Evolutionary conservation across 148 eudicot species (phyloP).

Genomic region (Heliamphora exappendiculata): DNA sequence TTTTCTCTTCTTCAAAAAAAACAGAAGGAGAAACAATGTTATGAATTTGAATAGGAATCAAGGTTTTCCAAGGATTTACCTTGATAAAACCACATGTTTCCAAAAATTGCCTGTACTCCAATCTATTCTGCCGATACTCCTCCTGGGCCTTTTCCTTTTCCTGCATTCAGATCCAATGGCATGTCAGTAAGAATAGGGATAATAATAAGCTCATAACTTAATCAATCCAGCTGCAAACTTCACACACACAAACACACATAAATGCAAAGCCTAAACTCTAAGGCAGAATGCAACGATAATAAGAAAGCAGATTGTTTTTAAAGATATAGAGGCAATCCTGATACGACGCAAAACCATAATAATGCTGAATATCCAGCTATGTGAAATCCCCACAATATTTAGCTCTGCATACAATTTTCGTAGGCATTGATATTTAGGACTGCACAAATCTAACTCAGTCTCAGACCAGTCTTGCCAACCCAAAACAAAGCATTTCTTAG

Average conservation of each 20-base stretch:
- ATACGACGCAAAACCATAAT: neutral
- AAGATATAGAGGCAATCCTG: neutral
- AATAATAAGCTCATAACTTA: neutral
- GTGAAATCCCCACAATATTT: neutral
- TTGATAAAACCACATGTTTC: slow-evolving; percentile 85
- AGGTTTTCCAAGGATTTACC: slow-evolving; percentile 29
- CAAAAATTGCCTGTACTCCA: slow-evolving; percentile 71
- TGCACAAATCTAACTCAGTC: neutral
- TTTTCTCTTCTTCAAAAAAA: neutral
- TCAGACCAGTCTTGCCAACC: neutral
- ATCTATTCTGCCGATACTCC: slow-evolving; percentile 63
- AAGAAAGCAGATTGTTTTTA: slow-evolving; percentile 7
- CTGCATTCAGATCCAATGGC: slow-evolving; percentile 28
- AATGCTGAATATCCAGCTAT: neutral
- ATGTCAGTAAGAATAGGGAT: neutral
- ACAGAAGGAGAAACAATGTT: neutral
- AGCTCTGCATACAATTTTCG: neutral
- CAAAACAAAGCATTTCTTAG: neutral
- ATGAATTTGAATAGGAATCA: neutral
- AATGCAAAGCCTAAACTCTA: neutral
- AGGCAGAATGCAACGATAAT: neutral
- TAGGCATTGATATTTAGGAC: neutral
- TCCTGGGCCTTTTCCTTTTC: slow-evolving; percentile 91
- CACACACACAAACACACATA: neutral
- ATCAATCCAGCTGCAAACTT: neutral